Evolutionary conservation across 202 grass and related monocot genomes (phyloP), one percentile per base, ranked within the genome.

Genomic region (Dendrocalamus latiflorus): DNA sequence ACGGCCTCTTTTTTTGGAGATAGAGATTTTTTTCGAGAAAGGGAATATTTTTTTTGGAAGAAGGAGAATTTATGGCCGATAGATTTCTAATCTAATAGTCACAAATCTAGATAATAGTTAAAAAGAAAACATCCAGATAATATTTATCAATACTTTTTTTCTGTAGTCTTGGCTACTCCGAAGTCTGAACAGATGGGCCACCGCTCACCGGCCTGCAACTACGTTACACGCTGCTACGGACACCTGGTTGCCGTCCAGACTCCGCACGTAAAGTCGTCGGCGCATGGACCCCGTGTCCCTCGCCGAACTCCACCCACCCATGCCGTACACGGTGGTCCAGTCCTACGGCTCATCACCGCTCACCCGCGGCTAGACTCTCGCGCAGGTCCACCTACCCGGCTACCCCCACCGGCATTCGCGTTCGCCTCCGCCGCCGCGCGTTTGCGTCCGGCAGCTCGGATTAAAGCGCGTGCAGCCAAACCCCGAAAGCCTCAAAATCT

Each of bases 271-370:
- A 17, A 22, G 22, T 81, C 69, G 69, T 28, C 57, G 41, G 10
- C 61, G 42, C 51, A 51, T 18, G 71, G 85, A 53, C 70, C 70
- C 36, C 59, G 30, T 49, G 84, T 58, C 77, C 49, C 45, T 39
- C 43, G 60, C 77, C 51, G 78, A 17, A 69, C 7, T 33, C 70
- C 80, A 34, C 72, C 39, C 74, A 59, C 55, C 33, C 14, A 20
- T 6, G 15, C 9, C 68, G 20, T 18, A 37, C 80, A 82, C 12
- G 69, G 69, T 36, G 24, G 30, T 13, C 51, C 15, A 15, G 25
- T 60, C 57, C 24, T 60, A 30, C 6, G 24, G 57, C 57, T 28
- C 57, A 28, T 15, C 24, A 15, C 24, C 24, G 36, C 66, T 45
- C 66, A 70, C 50, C 21, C 13, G 37, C 80, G 8, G 24, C 0